A percentile compares a stretch with the other conserved stretches of the same genome.
phyloP scores from a whole-genome alignment of 306 rosid genomes.

The Elaeagnus macrophylla region DNA sequence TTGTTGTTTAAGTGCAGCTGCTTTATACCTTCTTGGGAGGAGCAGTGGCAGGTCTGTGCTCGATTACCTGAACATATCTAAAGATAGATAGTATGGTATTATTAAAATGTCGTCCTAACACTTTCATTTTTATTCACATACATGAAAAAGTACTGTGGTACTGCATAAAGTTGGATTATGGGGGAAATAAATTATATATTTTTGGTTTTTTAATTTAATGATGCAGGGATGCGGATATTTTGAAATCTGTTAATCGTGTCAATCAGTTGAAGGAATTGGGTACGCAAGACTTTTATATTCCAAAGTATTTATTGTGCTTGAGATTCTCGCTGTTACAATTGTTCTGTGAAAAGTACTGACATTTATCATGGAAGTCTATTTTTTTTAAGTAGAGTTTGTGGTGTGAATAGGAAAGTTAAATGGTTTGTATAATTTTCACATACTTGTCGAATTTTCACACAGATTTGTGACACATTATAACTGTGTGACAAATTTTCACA shows the following conservation, averaged over 20 bases:
- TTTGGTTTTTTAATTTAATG: conserved; percentile 3
- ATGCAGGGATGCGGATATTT: conserved; percentile 70
- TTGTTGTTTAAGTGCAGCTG: conserved; percentile 93
- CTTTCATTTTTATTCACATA: background rate
- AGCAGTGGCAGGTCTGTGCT: conserved; percentile 71
- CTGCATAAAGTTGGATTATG: background rate
- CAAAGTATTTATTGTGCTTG: background rate
- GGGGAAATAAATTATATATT: background rate
- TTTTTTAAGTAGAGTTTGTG: no score
- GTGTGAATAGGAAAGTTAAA: no score
- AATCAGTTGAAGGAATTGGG: conserved; percentile 88
- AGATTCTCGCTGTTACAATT: background rate
- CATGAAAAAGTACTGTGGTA: background rate
- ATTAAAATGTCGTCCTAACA: background rate
- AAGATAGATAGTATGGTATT: background rate
- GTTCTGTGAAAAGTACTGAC: background rate
- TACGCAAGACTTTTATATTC: conserved; percentile 17
- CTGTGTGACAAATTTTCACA: no score
- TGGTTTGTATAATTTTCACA: no score
- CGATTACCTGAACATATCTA: background rate
- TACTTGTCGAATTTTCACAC: no score
- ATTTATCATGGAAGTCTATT: no score
- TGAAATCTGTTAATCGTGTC: conserved; percentile 72
- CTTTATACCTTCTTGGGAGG: conserved; percentile 93
- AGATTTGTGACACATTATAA: no score